Evolutionary conservation across 306 rosid genomes (phyloP), one percentile per base, ranked within the genome.

Genomic region (Parietaria judaica): DNA sequence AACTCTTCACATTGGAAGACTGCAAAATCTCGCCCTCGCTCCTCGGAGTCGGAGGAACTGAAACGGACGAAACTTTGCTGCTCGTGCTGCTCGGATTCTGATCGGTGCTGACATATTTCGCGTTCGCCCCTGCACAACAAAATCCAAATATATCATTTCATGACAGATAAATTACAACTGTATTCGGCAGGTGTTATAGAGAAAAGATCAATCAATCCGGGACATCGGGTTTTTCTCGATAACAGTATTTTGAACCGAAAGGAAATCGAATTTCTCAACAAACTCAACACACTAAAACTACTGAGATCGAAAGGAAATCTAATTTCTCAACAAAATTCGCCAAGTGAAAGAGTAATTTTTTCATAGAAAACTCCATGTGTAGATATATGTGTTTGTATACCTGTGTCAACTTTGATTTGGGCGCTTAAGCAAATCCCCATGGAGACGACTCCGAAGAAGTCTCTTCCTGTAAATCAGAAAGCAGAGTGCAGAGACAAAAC

Each of bases 381-480:
- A 8, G 13, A 54, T n/a, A 4, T 3, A 46, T 46, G 2, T 5
- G 9, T 41, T 8, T 41, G 3, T 41, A 14, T 68, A 80, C 84
- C 84, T 75, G 84, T 71, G 49, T 73, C 84, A 62, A 76, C 78
- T 80, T 80, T 80, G 60, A 80, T 76, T 67, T 65, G 68, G 68
- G 84, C 66, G 69, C 84, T 80, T 35, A 76, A 66, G 74, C 84
- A 80, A 63, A 67, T 23, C 84, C 84, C 84, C 84, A 80, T 80
- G 66, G 60, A 63, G 48, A 51, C 64, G 5, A 5, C 37, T 23
- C 51, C 71, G 59, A 70, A 56, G 64, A 71, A 39, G 52, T 54
- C 38, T 72, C 58, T 56, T 62, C 80, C 83, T 63, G 14, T 17
- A 8, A 8, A 56, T 4, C 44, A 60, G 72, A 80, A 76, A 74